Evolutionary conservation across 2,329 filamentous ascomycete species (phyloP).

Genomic region (Ophiosphaerella narmari): DNA sequence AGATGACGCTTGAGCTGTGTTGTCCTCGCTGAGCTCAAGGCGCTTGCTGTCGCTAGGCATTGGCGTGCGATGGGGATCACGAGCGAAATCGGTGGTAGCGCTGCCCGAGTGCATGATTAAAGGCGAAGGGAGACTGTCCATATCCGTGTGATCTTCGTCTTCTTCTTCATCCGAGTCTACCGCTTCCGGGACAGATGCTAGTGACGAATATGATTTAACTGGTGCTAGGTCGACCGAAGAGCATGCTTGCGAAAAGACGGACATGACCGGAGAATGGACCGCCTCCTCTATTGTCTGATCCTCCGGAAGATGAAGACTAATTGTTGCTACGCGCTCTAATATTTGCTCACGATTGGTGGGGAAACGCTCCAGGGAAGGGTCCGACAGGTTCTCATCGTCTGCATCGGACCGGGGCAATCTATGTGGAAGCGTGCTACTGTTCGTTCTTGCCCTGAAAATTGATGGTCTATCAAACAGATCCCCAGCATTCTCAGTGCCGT

Average conservation of each 20-base stretch:
- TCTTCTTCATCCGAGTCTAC: constrained; percentile 26
- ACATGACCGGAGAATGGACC: constrained; percentile 27
- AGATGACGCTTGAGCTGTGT: constrained; percentile 1
- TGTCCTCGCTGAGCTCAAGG: constrained; percentile 8
- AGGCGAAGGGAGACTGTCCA: constrained; percentile 26
- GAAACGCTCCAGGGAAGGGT: constrained; percentile 35
- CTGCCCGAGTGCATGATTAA: constrained; percentile 15
- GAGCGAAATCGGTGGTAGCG: constrained; percentile 4
- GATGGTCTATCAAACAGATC: constrained; percentile 15
- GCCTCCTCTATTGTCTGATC: constrained; percentile 24
- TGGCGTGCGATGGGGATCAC: constrained; percentile 19
- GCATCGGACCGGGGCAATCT: constrained; percentile 34
- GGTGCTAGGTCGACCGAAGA: constrained; percentile 36
- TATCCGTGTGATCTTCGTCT: constrained; percentile 14
- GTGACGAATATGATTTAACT: constrained; percentile 30
- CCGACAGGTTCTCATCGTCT: constrained; percentile 33
- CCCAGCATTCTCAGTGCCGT: constrained; percentile 11
- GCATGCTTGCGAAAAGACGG: constrained; percentile 33
- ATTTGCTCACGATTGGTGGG: constrained; percentile 35
- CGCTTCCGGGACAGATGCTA: constrained; percentile 33
- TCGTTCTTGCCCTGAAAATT: constrained; percentile 25
- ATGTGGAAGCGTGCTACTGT: constrained; percentile 32
- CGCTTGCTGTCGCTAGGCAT: constrained; percentile 18
- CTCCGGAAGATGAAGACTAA: constrained; percentile 29
- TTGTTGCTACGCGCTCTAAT: constrained; percentile 33